These are phyloP conservation scores for Sporopachydermia cereana DNA, from an alignment of 1,139 yeast species.

Conservation along the genomic window DNA sequence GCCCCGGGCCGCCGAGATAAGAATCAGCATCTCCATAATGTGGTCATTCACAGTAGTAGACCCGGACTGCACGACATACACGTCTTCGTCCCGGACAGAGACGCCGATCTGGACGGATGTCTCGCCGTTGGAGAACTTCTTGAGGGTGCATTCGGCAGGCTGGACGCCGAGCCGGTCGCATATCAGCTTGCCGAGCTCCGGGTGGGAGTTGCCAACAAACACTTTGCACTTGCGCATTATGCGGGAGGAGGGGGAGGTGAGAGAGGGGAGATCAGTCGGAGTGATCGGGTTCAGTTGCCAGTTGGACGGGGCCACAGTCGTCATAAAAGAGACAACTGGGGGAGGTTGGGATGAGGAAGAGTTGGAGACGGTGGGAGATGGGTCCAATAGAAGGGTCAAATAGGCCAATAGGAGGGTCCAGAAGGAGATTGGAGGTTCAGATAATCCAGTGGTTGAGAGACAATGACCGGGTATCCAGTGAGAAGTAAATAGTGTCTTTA, in stretches of 20 bases:
- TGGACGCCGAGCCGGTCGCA: slow-evolving; percentile 87
- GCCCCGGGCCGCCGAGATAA: slow-evolving; percentile 92
- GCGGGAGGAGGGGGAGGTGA: background rate
- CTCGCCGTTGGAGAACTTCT: slow-evolving; percentile 93
- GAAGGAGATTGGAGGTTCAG: no score
- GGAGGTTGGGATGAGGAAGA: no score
- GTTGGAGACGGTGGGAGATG: no score
- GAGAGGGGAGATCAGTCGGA: background rate
- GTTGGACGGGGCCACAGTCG: no score
- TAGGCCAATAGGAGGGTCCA: no score
- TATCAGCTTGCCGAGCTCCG: slow-evolving; percentile 81
- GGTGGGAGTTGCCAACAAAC: slow-evolving; percentile 93
- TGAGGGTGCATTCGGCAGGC: slow-evolving; percentile 88
- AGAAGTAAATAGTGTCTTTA: no score
- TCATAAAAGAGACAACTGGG: no score
- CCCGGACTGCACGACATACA: slow-evolving; percentile 90
- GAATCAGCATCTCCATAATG: slow-evolving; percentile 88
- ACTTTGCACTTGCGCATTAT: slow-evolving; percentile 92
- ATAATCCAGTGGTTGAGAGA: no score
- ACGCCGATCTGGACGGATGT: slow-evolving; percentile 93
- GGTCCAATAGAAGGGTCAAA: no score
- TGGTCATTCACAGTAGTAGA: slow-evolving; percentile 85
- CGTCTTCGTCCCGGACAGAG: slow-evolving; percentile 92
- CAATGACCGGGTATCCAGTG: no score
- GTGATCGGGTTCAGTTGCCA: no score